Percentiles rank a stretch among this genome's conserved stretches.
Evolutionary conservation across 1,284 basidiomycete genomes (phyloP).

Genomic region (Sanguinoderma infundibulare): DNA sequence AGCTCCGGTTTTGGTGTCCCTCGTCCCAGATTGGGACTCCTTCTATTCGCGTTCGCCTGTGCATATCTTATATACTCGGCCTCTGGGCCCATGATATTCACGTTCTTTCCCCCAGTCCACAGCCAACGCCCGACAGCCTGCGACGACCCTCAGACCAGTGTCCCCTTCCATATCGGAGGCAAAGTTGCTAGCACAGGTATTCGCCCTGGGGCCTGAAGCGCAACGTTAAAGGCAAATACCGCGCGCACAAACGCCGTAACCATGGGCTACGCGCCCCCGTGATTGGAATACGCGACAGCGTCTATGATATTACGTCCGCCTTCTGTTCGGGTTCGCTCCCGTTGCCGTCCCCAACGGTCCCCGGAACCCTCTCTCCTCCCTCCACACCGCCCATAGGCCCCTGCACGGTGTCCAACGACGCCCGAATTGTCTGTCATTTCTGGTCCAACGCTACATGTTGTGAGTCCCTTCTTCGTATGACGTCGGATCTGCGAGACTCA

Average conservation of each 20-base stretch:
- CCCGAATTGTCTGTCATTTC: constrained; percentile 5
- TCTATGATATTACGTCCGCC: constrained; percentile 20
- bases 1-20: too few relatives aligned
- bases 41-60: too few relatives aligned
- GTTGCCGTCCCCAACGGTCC: constrained; percentile 7
- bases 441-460: constrained; percentile 19
- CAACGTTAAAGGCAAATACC: background rate
- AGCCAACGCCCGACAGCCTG: too few relatives aligned
- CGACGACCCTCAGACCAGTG: too few relatives aligned
- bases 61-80: too few relatives aligned
- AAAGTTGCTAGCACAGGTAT: too few relatives aligned
- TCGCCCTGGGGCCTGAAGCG: too few relatives aligned
- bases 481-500: background rate
- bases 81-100: too few relatives aligned
- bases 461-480: constrained; percentile 9
- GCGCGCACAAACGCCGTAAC: constrained; percentile 17
- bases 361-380: constrained; percentile 10
- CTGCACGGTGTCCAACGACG: constrained; percentile 10
- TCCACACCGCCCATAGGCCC: constrained; percentile 14
- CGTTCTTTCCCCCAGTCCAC: too few relatives aligned
- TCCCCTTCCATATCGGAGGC: too few relatives aligned
- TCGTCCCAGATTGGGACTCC: too few relatives aligned
- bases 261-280: constrained; percentile 24
- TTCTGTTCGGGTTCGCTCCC: constrained; percentile 6
- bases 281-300: constrained; percentile 22